Base-by-base conservation (phyloP, 1,284 basidiomycete species). In the Neotropicomus parvogracilis region DNA sequence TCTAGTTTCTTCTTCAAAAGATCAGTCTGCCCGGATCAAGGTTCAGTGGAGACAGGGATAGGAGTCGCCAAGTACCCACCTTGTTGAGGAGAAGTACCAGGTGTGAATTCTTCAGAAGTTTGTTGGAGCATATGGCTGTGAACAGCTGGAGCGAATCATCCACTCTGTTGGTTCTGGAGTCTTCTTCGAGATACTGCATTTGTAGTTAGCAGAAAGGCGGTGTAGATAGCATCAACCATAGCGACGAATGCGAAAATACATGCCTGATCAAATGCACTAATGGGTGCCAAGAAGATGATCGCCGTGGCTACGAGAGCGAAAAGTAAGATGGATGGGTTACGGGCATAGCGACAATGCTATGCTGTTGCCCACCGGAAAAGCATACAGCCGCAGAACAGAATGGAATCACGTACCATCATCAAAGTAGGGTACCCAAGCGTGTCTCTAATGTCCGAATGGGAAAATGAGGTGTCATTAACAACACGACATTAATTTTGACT, bases 191-290 rank as follows among this genome's bases (percentile, higher is more conserved):
- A 65, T 87, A 89, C 83, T 89, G 53, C 46, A 41, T 55, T 49
- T 45, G 41, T 39, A 26, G 37, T 48, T 48, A 44, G 45, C 31
- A 48, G 38, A 45, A 44, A 44, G 44, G 51, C 53, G 13, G 54
- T 44, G 48, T 21, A 33, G 29, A 39, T 40, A 49, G 54, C 39
- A 32, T 32, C 48, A 29, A 31, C 27, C 37, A 47, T 38, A 33
- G 34, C 35, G 27, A 40, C 32, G 38, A 34, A 47, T 44, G 48
- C 20, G 14, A 17, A 46, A 35, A 45, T 4, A 51, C 68, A 55
- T 58, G 81, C 85, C 78, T 88, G 86, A 71, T 90, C 87, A 60
- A 86, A 90, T 35, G 88, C 87, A 58, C 85, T 87, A 56, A 90
- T 84, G 31, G 87, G 88, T 44, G 86, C 87, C 44, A 86, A 68